Base-by-base conservation (phyloP, 345 rosid species). In the Salix udensis region DNA sequence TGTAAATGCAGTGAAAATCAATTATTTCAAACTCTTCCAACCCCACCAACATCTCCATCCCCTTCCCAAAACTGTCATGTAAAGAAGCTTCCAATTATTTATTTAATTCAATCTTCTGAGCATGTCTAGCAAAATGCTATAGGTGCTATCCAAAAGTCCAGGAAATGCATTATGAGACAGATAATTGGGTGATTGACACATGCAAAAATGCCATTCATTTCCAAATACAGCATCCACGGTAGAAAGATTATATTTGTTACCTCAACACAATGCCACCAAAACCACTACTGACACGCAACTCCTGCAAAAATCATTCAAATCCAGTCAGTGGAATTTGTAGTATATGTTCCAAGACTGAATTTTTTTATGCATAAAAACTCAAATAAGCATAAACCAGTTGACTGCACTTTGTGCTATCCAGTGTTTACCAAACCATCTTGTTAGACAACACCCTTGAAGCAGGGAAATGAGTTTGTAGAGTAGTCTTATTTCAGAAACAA, bases 261-360 rank as follows among this genome's bases (percentile, higher is more conserved):
- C 99, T 96, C 81, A 96, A 79, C 82, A 85, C 94, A 83, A 96
- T 81, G 64, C 98, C 99, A 18, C 99, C 92, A 39, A 96, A 96
- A 68, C 95, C 93, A 74, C 87, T 85, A 80, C 79, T 87, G 40
- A 93, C 94, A 0, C 95, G 93, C 73, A 96, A 76, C 83, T 94
- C 99, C 99, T 96, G 92, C 88, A 88, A 74, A 24, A 67, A 76
- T 66, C 23, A 15, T 64, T 72, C 69, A 46, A 42, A 52, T 68
- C 68, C 30, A 67, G 31, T 74, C 68, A 68, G 68, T 26, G 16
- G 19, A 31, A 61, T 37, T 13, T 26, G 48, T 67, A 76, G 24
- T 44, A 74, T 26, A 31, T 55, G 9, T 16, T 72, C 13, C 68
- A 78, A 39, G 21, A 65, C 30, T 16, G 21, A 46, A 65, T 36